Conservation (phyloP, 2,329 filamentous ascomycete species). For the Aspergillus bombycis region DNA sequence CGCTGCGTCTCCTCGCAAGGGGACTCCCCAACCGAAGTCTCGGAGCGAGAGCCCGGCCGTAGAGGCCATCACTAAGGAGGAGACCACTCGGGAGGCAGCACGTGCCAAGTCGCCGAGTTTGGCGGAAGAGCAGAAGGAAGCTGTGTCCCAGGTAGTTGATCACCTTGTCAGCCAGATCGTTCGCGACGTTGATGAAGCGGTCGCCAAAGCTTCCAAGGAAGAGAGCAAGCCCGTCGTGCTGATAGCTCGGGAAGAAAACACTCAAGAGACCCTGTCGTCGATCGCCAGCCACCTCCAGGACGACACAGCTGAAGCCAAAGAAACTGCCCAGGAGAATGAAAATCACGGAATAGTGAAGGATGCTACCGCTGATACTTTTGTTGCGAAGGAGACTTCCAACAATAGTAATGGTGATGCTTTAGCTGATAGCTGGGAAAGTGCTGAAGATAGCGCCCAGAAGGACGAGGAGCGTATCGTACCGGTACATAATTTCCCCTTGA, state of each 20-base stretch:
- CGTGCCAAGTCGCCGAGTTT: slow-evolving; percentile 29
- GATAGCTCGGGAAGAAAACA: slow-evolving; percentile 38
- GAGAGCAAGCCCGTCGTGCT: slow-evolving; percentile 42
- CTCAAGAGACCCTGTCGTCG: slow-evolving; percentile 39
- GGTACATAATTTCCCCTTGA: slow-evolving; percentile 96
- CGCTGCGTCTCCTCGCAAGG: slow-evolving; percentile 66
- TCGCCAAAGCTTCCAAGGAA: slow-evolving; percentile 61
- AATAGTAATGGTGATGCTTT: slow-evolving; percentile 59
- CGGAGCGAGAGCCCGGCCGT: slow-evolving; percentile 47
- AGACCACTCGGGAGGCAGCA: slow-evolving; percentile 20
- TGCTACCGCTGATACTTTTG: slow-evolving; percentile 40
- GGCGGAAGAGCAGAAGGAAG: slow-evolving; percentile 57
- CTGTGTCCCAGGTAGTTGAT: slow-evolving; percentile 70
- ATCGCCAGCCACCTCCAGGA: slow-evolving; percentile 39
- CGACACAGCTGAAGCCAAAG: slow-evolving; percentile 47
- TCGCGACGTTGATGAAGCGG: slow-evolving; percentile 66
- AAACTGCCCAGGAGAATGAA: slow-evolving; percentile 56
- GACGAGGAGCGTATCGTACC: slow-evolving; percentile 68
- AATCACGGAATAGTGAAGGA: slow-evolving; percentile 59
- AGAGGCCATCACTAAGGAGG: slow-evolving; percentile 28
- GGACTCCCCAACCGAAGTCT: slow-evolving; percentile 52
- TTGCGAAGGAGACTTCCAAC: slow-evolving; percentile 58
- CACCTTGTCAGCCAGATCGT: slow-evolving; percentile 65
- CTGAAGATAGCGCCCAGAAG: slow-evolving; percentile 70
- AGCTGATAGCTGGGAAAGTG: slow-evolving; percentile 91